Conservation (phyloP, 306 rosid genomes). For the Casuarina equisetifolia region DNA sequence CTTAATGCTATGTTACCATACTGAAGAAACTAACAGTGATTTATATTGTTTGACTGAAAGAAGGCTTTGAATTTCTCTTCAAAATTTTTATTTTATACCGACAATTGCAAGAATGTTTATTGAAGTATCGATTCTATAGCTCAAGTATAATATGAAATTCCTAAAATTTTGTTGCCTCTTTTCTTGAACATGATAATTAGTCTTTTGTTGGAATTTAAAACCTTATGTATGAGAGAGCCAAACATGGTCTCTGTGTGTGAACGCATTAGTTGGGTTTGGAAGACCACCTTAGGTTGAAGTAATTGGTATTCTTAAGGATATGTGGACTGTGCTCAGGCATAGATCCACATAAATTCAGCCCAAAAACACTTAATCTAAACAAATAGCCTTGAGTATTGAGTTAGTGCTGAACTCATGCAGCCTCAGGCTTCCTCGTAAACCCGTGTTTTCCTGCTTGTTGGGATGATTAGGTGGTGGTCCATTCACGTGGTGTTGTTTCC, state of each 20-base stretch:
- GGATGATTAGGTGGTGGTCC: conserved; percentile 3
- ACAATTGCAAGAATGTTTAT: not conserved
- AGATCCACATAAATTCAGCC: no score
- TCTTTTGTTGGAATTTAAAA: not conserved
- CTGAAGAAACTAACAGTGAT: not conserved
- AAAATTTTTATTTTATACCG: not conserved
- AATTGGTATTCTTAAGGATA: not conserved
- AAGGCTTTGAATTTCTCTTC: not conserved
- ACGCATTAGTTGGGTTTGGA: not conserved
- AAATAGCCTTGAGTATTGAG: not conserved
- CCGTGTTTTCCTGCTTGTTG: not conserved
- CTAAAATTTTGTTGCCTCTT: not conserved
- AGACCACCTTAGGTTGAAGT: not conserved
- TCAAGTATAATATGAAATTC: not conserved
- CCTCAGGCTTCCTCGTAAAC: not conserved
- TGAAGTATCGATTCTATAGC: not conserved
- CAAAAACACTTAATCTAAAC: not conserved
- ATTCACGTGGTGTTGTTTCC: not conserved
- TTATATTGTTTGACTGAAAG: not conserved
- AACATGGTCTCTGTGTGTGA: not conserved
- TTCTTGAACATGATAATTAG: not conserved
- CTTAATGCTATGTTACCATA: not conserved
- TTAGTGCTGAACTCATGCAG: not conserved
- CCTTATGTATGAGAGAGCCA: not conserved
- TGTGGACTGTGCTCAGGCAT: no score